Evolutionary conservation across 139 green algal species (phyloP), one percentile per base, ranked within the genome.

Genomic region (Chlamydomonas applanata): DNA sequence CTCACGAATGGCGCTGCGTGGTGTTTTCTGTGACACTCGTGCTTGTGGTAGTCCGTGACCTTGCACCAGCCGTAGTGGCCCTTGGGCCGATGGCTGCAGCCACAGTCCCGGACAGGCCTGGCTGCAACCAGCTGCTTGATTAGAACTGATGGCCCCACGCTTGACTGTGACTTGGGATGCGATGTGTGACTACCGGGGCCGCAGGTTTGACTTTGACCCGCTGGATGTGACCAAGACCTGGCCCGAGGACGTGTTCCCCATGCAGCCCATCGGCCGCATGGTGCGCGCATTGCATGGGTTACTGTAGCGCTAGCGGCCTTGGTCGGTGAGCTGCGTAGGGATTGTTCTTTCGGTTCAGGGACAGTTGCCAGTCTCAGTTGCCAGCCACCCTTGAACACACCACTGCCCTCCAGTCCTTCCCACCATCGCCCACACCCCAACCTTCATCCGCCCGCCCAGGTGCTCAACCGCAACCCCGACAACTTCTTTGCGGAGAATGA

Each of bases 401-500:
- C n/a, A n/a, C n/a, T n/a, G n/a, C n/a, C n/a, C n/a, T n/a, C n/a
- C n/a, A n/a, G n/a, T n/a, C n/a, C n/a, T n/a, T n/a, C n/a, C n/a
- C n/a, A n/a, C n/a, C n/a, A n/a, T n/a, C n/a, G n/a, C n/a, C n/a
- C n/a, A n/a, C n/a, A n/a, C n/a, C n/a, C n/a, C n/a, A n/a, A n/a
- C n/a, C n/a, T n/a, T n/a, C n/a, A n/a, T n/a, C n/a, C n/a, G n/a
- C n/a, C n/a, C n/a, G n/a, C n/a, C n/a, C 67, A 73, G 85, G 86
- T 96, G 60, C 84, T 97, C 65, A 92, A 97, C 84, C 73, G 75
- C 33, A 97, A 97, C 79, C 74, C 87, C 22, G 91, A 95, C 80
- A 96, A 96, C 84, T 95, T 94, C 60, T 92, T 93, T 75, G 83
- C 81, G 14, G 91, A 96, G 70, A 95, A 94, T 53, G 91, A 96